A percentile compares a stretch with the other conserved stretches of the same genome.
These are phyloP conservation scores for Paecilomyces sp. DNA, from an alignment of 2,329 filamentous ascomycete species.

Conservation along the genomic window DNA sequence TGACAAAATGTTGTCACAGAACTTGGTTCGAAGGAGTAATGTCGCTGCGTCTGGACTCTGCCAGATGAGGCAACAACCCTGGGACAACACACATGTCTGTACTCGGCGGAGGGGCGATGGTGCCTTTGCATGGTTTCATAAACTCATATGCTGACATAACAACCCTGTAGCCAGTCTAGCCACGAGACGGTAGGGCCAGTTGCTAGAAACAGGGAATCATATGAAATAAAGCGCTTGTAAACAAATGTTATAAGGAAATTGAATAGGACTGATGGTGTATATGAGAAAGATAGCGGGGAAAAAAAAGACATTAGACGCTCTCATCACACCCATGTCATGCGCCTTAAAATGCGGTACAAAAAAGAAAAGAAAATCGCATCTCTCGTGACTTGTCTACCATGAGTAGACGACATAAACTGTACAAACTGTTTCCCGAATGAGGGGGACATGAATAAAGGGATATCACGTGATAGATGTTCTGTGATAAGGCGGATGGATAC, in stretches of 20 bases:
- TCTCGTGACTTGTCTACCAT: neutral
- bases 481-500: neutral
- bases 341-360: neutral
- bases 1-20: neutral
- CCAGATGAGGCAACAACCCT: neutral
- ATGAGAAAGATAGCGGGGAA: conserved; percentile 4
- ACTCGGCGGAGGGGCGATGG: neutral
- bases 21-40: neutral
- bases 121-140: neutral
- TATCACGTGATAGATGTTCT: neutral
- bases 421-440: neutral
- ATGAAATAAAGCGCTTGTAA: neutral
- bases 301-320: conserved; percentile 2
- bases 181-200: neutral
- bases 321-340: neutral
- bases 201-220: neutral
- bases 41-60: neutral
- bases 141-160: neutral
- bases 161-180: neutral
- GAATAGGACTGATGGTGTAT: neutral
- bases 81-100: neutral
- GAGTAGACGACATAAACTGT: neutral
- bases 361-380: neutral
- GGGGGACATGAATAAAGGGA: neutral
- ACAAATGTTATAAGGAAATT: neutral